Evolutionary conservation across 768 basidiomycete species (phyloP).

Genomic region (Lactarius trivialis): DNA sequence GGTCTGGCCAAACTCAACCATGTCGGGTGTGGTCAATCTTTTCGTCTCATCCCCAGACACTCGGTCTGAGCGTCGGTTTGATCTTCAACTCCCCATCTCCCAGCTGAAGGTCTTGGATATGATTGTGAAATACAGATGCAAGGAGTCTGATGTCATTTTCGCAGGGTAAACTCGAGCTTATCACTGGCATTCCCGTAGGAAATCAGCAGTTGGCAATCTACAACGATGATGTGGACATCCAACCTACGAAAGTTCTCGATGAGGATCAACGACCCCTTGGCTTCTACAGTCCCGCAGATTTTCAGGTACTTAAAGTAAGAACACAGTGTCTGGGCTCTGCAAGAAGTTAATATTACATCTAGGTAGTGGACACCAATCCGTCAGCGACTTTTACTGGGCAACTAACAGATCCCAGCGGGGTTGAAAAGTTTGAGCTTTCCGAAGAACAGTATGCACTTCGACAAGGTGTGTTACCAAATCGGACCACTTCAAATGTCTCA

Average conservation of each 20-base stretch:
- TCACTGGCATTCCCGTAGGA: conserved; percentile 81
- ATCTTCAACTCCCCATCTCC: conserved; percentile 63
- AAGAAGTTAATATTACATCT: background rate
- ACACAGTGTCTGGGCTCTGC: background rate
- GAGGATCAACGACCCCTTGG: conserved; percentile 67
- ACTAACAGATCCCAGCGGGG: conserved; percentile 74
- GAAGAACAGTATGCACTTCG: conserved; percentile 75
- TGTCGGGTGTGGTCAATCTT: conserved; percentile 52
- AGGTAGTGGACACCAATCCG: conserved; percentile 78
- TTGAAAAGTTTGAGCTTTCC: conserved; percentile 89
- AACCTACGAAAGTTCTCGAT: conserved; percentile 47
- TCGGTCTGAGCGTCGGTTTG: conserved; percentile 80
- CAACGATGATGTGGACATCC: conserved; percentile 47
- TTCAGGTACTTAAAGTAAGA: conserved; percentile 75
- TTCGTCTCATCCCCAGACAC: conserved; percentile 86
- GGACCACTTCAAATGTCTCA: background rate
- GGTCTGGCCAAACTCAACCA: conserved; percentile 21
- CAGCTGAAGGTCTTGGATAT: conserved; percentile 66
- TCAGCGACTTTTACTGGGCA: conserved; percentile 73
- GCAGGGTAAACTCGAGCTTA: conserved; percentile 64
- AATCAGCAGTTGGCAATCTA: conserved; percentile 66
- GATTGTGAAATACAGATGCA: background rate
- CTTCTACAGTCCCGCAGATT: conserved; percentile 67
- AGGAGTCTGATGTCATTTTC: background rate
- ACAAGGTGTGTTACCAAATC: conserved; percentile 45